These are phyloP conservation scores for Globisporangium cystogenes DNA, from an alignment of 352 stramenopile genomes.

Conservation along the genomic window DNA sequence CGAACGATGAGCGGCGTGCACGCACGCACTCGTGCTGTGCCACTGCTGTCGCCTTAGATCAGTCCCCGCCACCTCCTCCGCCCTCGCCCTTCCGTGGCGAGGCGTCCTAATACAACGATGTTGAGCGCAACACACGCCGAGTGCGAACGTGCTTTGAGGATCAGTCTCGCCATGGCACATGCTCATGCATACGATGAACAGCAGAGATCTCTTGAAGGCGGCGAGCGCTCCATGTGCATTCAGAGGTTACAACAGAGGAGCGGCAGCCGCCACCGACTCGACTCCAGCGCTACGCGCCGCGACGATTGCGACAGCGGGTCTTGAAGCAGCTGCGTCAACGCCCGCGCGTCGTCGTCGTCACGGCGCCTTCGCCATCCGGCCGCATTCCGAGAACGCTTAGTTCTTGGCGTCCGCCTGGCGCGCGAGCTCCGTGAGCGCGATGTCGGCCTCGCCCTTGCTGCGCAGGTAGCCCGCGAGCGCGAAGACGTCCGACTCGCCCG, in stretches of 20 bases:
- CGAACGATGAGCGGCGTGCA: too few species aligned
- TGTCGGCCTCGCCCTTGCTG: conserved; percentile 93
- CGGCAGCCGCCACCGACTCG: conserved; percentile 13
- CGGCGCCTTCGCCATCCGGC: neutral
- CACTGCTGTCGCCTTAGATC: neutral
- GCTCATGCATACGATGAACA: neutral
- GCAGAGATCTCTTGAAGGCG: neutral
- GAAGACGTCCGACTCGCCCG: conserved; percentile 94
- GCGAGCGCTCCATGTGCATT: conserved; percentile 9
- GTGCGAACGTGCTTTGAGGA: neutral
- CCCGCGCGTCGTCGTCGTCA: too few species aligned
- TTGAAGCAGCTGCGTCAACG: neutral
- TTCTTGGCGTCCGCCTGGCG: conserved; percentile 77
- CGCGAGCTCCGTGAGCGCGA: conserved; percentile 87
- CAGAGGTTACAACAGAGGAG: conserved; percentile 10
- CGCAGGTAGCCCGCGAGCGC: conserved; percentile 96
- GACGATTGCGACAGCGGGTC: neutral
- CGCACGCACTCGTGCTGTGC: too few species aligned
- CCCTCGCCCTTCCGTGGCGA: too few species aligned
- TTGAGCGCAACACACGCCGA: neutral
- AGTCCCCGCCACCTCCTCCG: neutral
- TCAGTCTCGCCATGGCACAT: neutral
- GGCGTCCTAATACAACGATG: neutral
- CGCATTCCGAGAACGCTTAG: conserved; percentile 22
- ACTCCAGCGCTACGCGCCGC: conserved; percentile 1